These are phyloP conservation scores for Globisporangium parvum DNA, from an alignment of 352 stramenopile species.

Conservation along the genomic window DNA sequence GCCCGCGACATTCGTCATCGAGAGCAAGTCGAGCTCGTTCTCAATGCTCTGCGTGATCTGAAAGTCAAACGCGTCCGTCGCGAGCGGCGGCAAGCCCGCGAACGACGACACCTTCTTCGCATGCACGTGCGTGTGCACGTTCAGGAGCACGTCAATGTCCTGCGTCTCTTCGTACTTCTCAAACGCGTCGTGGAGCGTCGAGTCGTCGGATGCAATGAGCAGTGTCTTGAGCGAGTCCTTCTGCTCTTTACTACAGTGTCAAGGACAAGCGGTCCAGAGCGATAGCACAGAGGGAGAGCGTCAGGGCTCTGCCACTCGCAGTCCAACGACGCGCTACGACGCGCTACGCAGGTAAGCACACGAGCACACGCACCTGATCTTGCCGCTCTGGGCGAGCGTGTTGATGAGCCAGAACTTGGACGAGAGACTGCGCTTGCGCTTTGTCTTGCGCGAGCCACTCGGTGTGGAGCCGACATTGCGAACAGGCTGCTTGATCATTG, in stretches of 20 bases:
- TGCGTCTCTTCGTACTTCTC: constrained; percentile 77
- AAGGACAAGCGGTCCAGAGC: not conserved
- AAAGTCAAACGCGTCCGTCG: constrained; percentile 61
- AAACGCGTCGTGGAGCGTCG: constrained; percentile 60
- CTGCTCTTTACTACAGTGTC: constrained; percentile 46
- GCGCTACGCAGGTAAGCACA: not conserved
- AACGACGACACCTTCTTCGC: constrained; percentile 49
- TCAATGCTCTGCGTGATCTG: constrained; percentile 76
- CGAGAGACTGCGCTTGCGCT: constrained; percentile 65
- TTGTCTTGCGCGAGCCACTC: constrained; percentile 41
- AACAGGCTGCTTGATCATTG: constrained; percentile 33
- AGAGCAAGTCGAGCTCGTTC: constrained; percentile 72
- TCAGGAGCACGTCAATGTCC: constrained; percentile 68
- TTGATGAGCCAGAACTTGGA: constrained; percentile 86
- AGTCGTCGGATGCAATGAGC: constrained; percentile 74
- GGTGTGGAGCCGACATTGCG: too few species aligned
- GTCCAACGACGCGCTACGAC: not conserved
- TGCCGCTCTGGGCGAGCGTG: constrained; percentile 69
- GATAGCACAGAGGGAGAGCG: not conserved
- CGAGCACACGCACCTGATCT: constrained; percentile 40
- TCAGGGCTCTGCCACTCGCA: not conserved
- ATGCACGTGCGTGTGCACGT: constrained; percentile 51
- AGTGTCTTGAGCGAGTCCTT: constrained; percentile 79
- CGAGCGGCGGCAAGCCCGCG: constrained; percentile 47
- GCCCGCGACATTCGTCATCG: constrained; percentile 54